These are phyloP conservation scores for Spatholobus suberectus DNA, from an alignment of 306 rosid genomes.

Conservation along the genomic window DNA sequence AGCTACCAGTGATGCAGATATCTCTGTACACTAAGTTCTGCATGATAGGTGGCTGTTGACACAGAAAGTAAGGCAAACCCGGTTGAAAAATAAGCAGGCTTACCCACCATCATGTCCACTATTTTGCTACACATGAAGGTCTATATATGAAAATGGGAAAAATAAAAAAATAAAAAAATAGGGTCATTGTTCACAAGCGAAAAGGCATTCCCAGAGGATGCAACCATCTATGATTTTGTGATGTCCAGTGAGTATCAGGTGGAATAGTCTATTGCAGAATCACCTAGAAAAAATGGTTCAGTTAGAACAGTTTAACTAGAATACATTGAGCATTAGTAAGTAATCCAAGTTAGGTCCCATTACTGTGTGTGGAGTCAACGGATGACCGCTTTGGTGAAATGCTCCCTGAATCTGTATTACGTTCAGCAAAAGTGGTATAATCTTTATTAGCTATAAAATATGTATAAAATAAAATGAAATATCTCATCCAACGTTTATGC, in stretches of 20 bases:
- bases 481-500: neutral
- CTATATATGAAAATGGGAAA: slow-evolving; percentile 23
- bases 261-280: slow-evolving; percentile 60
- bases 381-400: slow-evolving; percentile 55
- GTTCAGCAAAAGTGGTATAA: slow-evolving; percentile 23
- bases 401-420: slow-evolving; percentile 51
- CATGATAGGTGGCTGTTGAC: slow-evolving; percentile 35
- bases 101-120: slow-evolving; percentile 45
- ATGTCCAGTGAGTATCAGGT: slow-evolving; percentile 37
- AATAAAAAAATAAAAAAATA: neutral
- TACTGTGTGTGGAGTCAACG: slow-evolving; percentile 66
- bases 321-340: neutral
- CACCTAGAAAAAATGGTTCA: slow-evolving; percentile 55
- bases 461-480: slow-evolving; percentile 5
- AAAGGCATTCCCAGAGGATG: slow-evolving; percentile 48
- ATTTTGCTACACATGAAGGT: slow-evolving; percentile 35
- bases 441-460: slow-evolving; percentile 23
- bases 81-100: slow-evolving; percentile 56
- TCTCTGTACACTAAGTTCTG: slow-evolving; percentile 51
- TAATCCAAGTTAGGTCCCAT: slow-evolving; percentile 38
- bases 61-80: slow-evolving; percentile 43
- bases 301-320: slow-evolving; percentile 28
- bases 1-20: slow-evolving; percentile 45
- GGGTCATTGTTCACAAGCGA: slow-evolving; percentile 41
- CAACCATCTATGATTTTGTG: slow-evolving; percentile 37